phyloP scores from a whole-genome alignment of 768 basidiomycete genomes.

The Boletus vermiculosoides region DNA sequence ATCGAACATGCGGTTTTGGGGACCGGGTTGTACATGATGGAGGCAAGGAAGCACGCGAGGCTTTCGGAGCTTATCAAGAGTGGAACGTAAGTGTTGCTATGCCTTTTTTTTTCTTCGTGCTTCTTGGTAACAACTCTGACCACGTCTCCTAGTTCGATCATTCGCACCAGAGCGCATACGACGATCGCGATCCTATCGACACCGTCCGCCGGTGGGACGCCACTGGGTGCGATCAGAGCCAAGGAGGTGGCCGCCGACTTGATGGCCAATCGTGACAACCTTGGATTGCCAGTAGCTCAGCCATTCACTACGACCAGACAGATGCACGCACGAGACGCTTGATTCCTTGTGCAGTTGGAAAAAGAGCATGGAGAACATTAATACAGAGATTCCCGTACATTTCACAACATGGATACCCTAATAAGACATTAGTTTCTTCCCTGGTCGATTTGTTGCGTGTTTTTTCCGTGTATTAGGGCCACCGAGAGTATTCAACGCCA shows the following conservation, averaged over 20 bases:
- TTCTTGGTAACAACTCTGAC: constrained; percentile 5
- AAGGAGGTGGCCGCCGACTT: constrained; percentile 59
- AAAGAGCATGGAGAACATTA: not conserved
- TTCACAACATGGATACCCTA: constrained; percentile 13
- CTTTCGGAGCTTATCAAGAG: constrained; percentile 52
- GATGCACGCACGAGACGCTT: not conserved
- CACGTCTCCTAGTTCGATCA: constrained; percentile 26
- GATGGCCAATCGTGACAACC: constrained; percentile 4
- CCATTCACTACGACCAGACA: not conserved
- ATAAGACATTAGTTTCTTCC: not conserved
- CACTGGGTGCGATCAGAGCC: constrained; percentile 59
- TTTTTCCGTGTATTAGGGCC: not conserved
- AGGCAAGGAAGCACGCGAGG: constrained; percentile 50
- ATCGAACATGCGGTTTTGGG: constrained; percentile 39
- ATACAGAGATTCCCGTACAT: constrained; percentile 6
- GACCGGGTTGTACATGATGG: constrained; percentile 56
- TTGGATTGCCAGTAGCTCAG: not conserved
- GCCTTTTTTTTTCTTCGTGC: constrained; percentile 4
- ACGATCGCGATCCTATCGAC: constrained; percentile 23
- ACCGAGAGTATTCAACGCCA: not conserved
- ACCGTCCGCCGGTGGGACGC: constrained; percentile 17
- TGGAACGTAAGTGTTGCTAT: constrained; percentile 45
- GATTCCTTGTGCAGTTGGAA: not conserved
- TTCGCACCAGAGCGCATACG: constrained; percentile 39
- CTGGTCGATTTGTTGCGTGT: not conserved